Percentiles rank a stretch among this genome's conserved stretches.
Evolutionary conservation across 371 early-diverging fungal species (phyloP).

Genomic region (Mortierella sp.): DNA sequence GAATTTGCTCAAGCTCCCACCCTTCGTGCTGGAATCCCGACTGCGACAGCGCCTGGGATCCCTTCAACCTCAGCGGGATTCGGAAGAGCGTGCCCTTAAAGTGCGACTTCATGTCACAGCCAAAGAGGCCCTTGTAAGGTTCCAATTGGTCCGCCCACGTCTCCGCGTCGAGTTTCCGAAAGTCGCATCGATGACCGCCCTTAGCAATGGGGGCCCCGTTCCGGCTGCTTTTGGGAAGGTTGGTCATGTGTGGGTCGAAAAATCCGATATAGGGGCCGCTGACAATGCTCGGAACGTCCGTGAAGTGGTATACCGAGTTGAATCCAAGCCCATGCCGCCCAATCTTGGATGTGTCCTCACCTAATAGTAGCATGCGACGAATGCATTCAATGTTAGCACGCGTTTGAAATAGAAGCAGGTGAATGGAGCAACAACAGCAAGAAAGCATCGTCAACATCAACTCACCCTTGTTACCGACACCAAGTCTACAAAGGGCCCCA

Average conservation of each 20-base stretch:
- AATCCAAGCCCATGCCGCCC: slow-evolving; percentile 59
- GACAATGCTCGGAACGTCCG: slow-evolving; percentile 58
- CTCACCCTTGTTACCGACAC: slow-evolving; percentile 56
- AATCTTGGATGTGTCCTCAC: slow-evolving; percentile 39
- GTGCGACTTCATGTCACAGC: slow-evolving; percentile 31
- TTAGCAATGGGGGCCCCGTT: slow-evolving; percentile 7
- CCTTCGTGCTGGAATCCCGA: background rate
- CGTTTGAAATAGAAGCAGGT: background rate
- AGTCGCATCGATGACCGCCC: slow-evolving; percentile 31
- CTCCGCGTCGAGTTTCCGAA: slow-evolving; percentile 11
- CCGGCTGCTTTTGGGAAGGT: slow-evolving; percentile 20
- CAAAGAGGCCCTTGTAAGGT: slow-evolving; percentile 44
- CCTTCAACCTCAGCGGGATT: slow-evolving; percentile 39
- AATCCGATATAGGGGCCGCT: slow-evolving; percentile 52
- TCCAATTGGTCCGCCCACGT: slow-evolving; percentile 28
- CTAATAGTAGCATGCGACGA: background rate
- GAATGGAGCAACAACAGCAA: background rate
- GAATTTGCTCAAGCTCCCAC: slow-evolving; percentile 22
- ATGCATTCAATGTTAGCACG: background rate
- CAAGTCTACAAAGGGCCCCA: slow-evolving; percentile 40
- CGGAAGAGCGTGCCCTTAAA: slow-evolving; percentile 59
- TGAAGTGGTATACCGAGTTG: slow-evolving; percentile 57
- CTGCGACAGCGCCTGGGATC: background rate
- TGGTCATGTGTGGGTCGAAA: slow-evolving; percentile 48
- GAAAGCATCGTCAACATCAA: background rate